phyloP scores from a whole-genome alignment of 1,284 basidiomycete genomes.

The Rhodotorula sp. region DNA sequence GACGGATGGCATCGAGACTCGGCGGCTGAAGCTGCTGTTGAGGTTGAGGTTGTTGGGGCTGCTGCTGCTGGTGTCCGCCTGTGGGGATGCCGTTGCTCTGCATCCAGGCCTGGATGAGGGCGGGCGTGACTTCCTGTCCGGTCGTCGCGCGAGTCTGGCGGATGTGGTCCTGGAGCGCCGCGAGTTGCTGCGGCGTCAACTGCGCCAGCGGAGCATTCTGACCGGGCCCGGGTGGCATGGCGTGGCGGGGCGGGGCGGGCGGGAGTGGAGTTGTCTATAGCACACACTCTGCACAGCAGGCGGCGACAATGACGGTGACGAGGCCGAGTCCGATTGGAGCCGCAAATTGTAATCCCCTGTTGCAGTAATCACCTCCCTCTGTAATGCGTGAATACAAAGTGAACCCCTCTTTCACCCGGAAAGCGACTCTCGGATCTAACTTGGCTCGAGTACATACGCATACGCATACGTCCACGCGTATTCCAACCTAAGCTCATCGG shows the following conservation, averaged over 20 bases:
- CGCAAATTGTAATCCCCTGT: no score
- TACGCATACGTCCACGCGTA: no score
- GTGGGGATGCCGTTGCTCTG: constrained; percentile 21
- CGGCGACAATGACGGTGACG: not conserved
- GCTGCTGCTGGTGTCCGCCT: not conserved
- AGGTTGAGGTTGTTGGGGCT: not conserved
- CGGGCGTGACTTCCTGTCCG: constrained; percentile 35
- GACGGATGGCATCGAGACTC: constrained; percentile 26
- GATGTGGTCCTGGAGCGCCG: constrained; percentile 35
- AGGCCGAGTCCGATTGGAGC: no score
- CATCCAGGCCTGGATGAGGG: constrained; percentile 35
- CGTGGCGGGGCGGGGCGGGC: not conserved
- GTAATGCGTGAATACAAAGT: no score
- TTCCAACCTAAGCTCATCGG: not conserved
- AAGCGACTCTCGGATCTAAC: no score
- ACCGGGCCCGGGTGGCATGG: constrained; percentile 20
- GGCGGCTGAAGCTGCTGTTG: constrained; percentile 17
- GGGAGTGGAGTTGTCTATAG: not conserved
- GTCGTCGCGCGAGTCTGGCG: constrained; percentile 25
- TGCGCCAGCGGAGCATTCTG: constrained; percentile 21
- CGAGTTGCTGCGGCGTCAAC: constrained; percentile 32
- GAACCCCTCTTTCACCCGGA: no score
- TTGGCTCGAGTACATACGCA: no score
- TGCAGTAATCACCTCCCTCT: no score
- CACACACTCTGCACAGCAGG: not conserved